Percentiles rank a stretch among this genome's conserved stretches.
Conservation (phyloP, 2,329 filamentous ascomycete genomes). For the Trichoderma sp. region DNA sequence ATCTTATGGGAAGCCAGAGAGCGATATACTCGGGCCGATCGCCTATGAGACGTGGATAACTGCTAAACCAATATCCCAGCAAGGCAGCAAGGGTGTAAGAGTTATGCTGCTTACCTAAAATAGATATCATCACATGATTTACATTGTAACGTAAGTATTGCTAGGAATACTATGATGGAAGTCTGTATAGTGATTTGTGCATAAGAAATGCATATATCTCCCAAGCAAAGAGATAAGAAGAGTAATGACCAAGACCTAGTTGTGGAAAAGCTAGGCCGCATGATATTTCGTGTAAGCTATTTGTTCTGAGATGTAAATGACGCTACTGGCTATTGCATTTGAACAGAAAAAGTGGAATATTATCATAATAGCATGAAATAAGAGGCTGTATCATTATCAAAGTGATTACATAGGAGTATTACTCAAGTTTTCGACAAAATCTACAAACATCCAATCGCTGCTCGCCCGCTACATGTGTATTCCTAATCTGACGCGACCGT, state of each 20-base stretch:
- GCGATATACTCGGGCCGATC: neutral
- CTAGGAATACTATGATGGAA: neutral
- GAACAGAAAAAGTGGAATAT: neutral
- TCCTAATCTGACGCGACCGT: neutral
- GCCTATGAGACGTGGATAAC: neutral
- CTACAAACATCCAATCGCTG: neutral
- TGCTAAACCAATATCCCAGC: neutral
- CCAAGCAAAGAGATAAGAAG: neutral
- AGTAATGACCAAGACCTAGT: neutral
- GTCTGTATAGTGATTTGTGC: neutral
- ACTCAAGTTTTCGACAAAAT: neutral
- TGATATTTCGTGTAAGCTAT: neutral
- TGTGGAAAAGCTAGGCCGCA: neutral
- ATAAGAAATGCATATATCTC: neutral
- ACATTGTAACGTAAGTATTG: neutral
- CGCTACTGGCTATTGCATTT: neutral
- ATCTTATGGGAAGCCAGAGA: too few species aligned
- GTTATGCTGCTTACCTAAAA: neutral
- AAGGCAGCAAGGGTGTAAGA: neutral
- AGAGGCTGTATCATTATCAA: neutral
- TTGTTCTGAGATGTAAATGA: neutral
- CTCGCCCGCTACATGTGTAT: neutral
- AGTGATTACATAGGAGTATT: neutral
- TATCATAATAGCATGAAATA: neutral
- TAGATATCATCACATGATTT: neutral